Evolutionary conservation across 1,284 basidiomycete genomes (phyloP).

Genomic region (Boletus austroedulis): DNA sequence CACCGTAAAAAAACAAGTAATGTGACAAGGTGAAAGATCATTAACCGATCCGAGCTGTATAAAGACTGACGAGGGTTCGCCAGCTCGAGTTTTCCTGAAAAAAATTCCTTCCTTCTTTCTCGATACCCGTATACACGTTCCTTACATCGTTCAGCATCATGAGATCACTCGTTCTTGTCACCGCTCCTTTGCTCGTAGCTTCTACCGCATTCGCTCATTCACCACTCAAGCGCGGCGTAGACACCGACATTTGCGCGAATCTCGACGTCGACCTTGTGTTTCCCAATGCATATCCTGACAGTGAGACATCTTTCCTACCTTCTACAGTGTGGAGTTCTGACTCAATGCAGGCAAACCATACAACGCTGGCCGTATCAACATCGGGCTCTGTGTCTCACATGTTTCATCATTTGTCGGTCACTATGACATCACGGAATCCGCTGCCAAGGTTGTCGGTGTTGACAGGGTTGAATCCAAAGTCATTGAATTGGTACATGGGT

Average conservation of each 20-base stretch:
- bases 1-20: neutral
- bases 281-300: conserved; percentile 13
- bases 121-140: neutral
- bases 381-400: conserved; percentile 19
- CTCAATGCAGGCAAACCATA: conserved; percentile 15
- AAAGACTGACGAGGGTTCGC: neutral
- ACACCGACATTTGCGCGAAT: conserved; percentile 16
- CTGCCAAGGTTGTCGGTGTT: conserved; percentile 17
- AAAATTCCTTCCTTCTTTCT: no score
- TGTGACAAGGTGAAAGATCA: conserved; percentile 6
- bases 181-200: conserved; percentile 19
- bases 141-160: conserved; percentile 10
- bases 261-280: conserved; percentile 17
- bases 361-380: conserved; percentile 17
- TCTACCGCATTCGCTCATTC: conserved; percentile 18
- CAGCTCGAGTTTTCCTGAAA: neutral
- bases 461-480: conserved; percentile 15
- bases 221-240: conserved; percentile 3
- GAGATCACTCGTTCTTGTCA: conserved; percentile 14
- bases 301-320: neutral
- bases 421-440: conserved; percentile 17
- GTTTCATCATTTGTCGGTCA: conserved; percentile 13
- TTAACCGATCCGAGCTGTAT: conserved; percentile 10
- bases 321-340: neutral
- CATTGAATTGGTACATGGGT: conserved; percentile 10